Base-by-base conservation (phyloP, 345 rosid genomes). In the Salix exigua region DNA sequence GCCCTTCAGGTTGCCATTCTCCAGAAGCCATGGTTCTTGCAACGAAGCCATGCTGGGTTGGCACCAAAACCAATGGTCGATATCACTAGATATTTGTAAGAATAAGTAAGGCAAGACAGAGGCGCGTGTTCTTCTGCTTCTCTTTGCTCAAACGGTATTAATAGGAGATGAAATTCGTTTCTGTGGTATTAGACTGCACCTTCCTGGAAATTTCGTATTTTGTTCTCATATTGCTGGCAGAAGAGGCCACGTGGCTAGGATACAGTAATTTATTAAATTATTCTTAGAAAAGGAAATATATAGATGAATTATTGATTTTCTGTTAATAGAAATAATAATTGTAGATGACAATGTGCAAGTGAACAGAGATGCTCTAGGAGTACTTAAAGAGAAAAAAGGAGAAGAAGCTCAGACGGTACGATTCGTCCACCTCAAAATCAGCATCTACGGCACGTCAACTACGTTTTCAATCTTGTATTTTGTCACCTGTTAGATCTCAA, bases 1-100 rank as follows among this genome's bases (percentile, higher is more conserved):
- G 0, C 86, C 91, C 84, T 91, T 93, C 2, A 80, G 14, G 74
- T 78, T 85, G 5, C 88, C 97, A 48, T 81, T 86, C 84, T 95
- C 99, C 73, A 89, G 0, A 28, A 82, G 65, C 81, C 83, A 78
- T n/a, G 89, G 85, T 61, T 91, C 91, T 4, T 75, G 79, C 13
- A 65, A 5, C 0, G 91, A 78, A n/a, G 79, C 89, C 84, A 83
- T 46, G 40, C 12, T 17, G 13, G 26, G 5, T 2, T 37, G 31
- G 74, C 26, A 58, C 33, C 25, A 23, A 58, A 62, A 62, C n/a
- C 31, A 44, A 21, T 19, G 14, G 0, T 44, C 48, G 17, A 7
- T 11, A 1, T 14, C 17, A 28, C 30, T 25, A 9, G 37, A 35
- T 33, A 33, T 4, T 4, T 3, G 30, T 0, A 26, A 9, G 5